A percentile compares a stretch with the other conserved stretches of the same genome.
Conservation (phyloP, 345 rosid genomes). For the Lepidium sativum region DNA sequence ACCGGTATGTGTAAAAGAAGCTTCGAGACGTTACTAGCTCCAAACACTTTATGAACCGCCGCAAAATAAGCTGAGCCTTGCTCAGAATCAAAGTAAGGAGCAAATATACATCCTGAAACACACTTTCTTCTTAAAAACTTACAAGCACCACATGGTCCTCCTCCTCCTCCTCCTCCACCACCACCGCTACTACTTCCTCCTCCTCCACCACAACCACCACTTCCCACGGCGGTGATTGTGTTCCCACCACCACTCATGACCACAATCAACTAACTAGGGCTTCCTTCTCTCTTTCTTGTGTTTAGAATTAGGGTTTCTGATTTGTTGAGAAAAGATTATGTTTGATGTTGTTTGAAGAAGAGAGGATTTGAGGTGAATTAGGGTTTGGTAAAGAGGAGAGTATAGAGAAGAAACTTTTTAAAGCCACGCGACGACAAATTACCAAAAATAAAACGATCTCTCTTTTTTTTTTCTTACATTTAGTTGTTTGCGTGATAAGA, state of each 20-base stretch:
- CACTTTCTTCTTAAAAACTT: slow-evolving; percentile 80
- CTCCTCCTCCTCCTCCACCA: slow-evolving; percentile 28
- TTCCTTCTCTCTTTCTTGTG: background rate
- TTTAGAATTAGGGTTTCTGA: background rate
- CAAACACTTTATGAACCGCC: slow-evolving; percentile 79
- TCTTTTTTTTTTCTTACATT: slow-evolving; percentile 26
- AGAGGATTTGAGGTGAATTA: slow-evolving; percentile 13
- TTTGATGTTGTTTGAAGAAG: slow-evolving; percentile 2
- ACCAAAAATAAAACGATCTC: background rate
- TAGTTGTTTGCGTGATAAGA: slow-evolving; percentile 96
- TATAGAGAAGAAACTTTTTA: slow-evolving; percentile 52
- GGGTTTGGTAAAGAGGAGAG: slow-evolving; percentile 41
- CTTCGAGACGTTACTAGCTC: slow-evolving; percentile 92
- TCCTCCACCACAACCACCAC: slow-evolving; percentile 17
- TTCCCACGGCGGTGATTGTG: slow-evolving; percentile 38
- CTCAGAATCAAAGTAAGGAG: slow-evolving; percentile 80
- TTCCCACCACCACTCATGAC: slow-evolving; percentile 49
- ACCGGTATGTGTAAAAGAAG: slow-evolving; percentile 59
- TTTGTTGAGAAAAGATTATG: background rate
- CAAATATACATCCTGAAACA: slow-evolving; percentile 69
- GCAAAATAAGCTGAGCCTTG: slow-evolving; percentile 85
- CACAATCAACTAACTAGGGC: background rate
- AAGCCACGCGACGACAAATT: slow-evolving; percentile 77
- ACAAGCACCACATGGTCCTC: slow-evolving; percentile 90
- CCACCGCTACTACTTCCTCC: slow-evolving; percentile 13